Percentiles rank a stretch among this genome's conserved stretches.
Conservation (phyloP, 2,329 filamentous ascomycete genomes). For the Claviceps citrina region DNA sequence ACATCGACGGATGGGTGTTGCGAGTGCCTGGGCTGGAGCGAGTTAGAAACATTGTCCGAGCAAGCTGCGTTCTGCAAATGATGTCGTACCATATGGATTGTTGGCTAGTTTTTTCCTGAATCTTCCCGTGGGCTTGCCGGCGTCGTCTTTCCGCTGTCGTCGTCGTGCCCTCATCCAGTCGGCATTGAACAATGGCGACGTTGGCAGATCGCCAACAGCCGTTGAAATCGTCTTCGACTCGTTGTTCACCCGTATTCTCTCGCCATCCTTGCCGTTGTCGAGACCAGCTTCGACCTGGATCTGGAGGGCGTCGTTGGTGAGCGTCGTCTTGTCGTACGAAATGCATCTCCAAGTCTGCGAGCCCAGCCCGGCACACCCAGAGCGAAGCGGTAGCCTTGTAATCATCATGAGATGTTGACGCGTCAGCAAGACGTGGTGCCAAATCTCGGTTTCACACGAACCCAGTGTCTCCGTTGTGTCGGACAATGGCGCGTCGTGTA, state of each 20-base stretch:
- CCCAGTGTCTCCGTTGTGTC: background rate
- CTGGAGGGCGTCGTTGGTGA: slow-evolving; percentile 17
- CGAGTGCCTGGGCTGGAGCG: slow-evolving; percentile 44
- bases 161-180: slow-evolving; percentile 29
- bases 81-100: slow-evolving; percentile 47
- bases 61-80: too few species aligned
- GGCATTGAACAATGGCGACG: slow-evolving; percentile 40
- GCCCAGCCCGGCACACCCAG: slow-evolving; percentile 4
- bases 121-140: slow-evolving; percentile 19
- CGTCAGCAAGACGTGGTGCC: background rate
- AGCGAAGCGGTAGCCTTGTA: background rate
- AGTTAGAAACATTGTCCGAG: slow-evolving; percentile 7
- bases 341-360: slow-evolving; percentile 15
- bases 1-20: slow-evolving; percentile 43
- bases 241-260: slow-evolving; percentile 21
- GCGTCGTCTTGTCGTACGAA: slow-evolving; percentile 16
- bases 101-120: slow-evolving; percentile 43
- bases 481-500: background rate
- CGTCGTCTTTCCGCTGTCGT: slow-evolving; percentile 25
- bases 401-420: background rate
- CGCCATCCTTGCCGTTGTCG: slow-evolving; percentile 15
- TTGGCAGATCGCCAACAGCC: slow-evolving; percentile 29
- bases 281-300: slow-evolving; percentile 19
- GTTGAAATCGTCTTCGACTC: slow-evolving; percentile 30
- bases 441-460: background rate